Evolutionary conservation across 2,329 filamentous ascomycete genomes (phyloP), one percentile per base, ranked within the genome.

Genomic region (Arthrobotrys sphaeroides): DNA sequence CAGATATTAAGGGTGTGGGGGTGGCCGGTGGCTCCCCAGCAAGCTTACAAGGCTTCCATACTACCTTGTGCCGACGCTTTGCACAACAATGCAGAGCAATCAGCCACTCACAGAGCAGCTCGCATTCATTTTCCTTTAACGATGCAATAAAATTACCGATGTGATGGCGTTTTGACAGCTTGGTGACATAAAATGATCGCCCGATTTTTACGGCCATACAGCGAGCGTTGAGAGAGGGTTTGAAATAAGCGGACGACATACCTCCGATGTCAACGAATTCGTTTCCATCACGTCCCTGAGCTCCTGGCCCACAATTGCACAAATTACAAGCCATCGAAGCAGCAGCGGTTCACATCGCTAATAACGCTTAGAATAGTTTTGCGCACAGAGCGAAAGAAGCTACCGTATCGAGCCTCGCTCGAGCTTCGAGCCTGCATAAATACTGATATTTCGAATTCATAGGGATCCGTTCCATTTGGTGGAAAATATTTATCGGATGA

Each of bases 111-210:
- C 12, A 36, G 31, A 36, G 26, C 26, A 16, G 10, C 18, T 57
- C 49, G 33, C 13, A n/a, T 26, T 6, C 16, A 12, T 45, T 55
- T 20, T 43, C 36, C 38, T 43, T 31, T 18, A 66, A n/a, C 28
- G 57, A 26, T 26, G 16, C 4, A 45, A 55, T 18, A 45, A 64
- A 67, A 33, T 57, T 47, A 38, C 49, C 49, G 49, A 47, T 33
- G 13, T 43, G 51, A 68, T 49, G 42, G 40, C 64, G 64, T 60
- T 68, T 68, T 68, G 64, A 60, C 64, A 68, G 40, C 33, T 66
- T n/a, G 31, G 38, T 67, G 49, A 42, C 64, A 67, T 31, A 45
- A 31, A 49, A 28, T 42, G 36, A 60, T 26, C 18, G 33, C 7
- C 47, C 26, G 13, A 13, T 18, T 16, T 7, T 36, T 22, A 38